A percentile compares a stretch with the other conserved stretches of the same genome.
These are phyloP conservation scores for Globisporangium heterothallicum DNA, from an alignment of 352 stramenopile species.

Conservation along the genomic window DNA sequence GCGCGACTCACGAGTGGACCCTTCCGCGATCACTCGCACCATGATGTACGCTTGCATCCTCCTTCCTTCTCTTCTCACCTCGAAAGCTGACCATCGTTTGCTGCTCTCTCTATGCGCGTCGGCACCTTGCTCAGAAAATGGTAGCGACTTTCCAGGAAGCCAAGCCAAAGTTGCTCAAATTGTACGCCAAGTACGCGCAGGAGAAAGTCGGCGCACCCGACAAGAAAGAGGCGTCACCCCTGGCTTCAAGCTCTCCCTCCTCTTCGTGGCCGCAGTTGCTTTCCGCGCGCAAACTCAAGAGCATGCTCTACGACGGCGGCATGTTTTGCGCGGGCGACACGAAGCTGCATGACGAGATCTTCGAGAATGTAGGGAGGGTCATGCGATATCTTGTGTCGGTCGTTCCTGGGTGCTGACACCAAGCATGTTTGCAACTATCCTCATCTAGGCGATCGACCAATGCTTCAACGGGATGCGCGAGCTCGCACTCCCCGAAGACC, in stretches of 20 bases:
- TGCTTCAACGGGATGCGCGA: constrained; percentile 54
- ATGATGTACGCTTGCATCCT: constrained; percentile 27
- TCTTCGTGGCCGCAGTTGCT: constrained; percentile 50
- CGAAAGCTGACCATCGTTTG: not conserved
- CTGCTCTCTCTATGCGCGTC: not conserved
- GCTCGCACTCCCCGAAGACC: constrained; percentile 22
- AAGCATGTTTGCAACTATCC: too few species aligned
- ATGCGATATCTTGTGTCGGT: too few species aligned
- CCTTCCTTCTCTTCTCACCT: not conserved
- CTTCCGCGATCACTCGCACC: constrained; percentile 71
- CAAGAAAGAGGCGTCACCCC: not conserved
- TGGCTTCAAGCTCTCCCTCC: constrained; percentile 5
- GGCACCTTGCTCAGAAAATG: constrained; percentile 44
- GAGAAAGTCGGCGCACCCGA: constrained; percentile 22
- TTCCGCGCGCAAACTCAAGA: constrained; percentile 36
- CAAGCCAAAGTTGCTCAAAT: constrained; percentile 65
- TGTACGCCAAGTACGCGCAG: constrained; percentile 65
- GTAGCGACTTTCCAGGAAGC: constrained; percentile 63
- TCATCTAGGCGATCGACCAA: constrained; percentile 40
- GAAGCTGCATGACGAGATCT: constrained; percentile 51
- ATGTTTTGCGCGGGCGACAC: constrained; percentile 68
- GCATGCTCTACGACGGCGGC: constrained; percentile 70
- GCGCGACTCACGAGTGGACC: constrained; percentile 53
- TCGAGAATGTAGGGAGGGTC: constrained; percentile 25
- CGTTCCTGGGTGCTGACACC: too few species aligned